Conservation (phyloP, 75 land plant genomes). For the Picea sitchensis region DNA sequence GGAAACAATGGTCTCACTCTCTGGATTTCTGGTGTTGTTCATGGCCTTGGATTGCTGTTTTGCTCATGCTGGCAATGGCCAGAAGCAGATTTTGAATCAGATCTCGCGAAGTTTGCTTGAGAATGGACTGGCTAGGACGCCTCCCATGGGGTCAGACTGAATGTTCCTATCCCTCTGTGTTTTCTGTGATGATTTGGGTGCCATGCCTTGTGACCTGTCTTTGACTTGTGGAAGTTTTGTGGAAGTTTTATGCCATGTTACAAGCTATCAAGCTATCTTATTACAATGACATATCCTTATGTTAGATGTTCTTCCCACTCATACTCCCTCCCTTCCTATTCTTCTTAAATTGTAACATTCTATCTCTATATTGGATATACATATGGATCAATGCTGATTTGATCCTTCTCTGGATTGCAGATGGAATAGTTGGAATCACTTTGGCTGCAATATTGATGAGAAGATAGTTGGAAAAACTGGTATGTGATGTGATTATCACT, state of each 20-base stretch:
- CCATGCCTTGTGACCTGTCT: background rate
- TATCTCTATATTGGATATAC: background rate
- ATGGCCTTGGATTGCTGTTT: too few relatives aligned
- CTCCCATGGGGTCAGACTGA: constrained; percentile 71
- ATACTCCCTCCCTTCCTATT: too few relatives aligned
- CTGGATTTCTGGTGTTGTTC: too few relatives aligned
- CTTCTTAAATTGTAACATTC: background rate
- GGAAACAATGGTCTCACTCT: too few relatives aligned
- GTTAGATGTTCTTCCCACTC: too few relatives aligned
- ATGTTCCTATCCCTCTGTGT: background rate
- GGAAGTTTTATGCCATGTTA: too few relatives aligned
- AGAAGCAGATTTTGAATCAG: background rate
- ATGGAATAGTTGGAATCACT: constrained; percentile 98
- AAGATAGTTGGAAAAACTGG: constrained; percentile 71
- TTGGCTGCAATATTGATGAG: constrained; percentile 64
- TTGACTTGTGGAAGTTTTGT: too few relatives aligned
- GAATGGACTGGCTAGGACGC: constrained; percentile 67
- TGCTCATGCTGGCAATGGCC: background rate
- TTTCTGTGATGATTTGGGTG: background rate
- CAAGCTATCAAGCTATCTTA: too few relatives aligned
- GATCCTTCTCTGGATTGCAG: constrained; percentile 22
- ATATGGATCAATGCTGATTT: background rate
- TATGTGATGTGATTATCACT: constrained; percentile 5
- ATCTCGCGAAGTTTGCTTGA: constrained; percentile 24
- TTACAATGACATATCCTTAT: too few relatives aligned